Conservation (phyloP, 176 grass and related monocot genomes). For the Rhipidocladum racemiflorum region DNA sequence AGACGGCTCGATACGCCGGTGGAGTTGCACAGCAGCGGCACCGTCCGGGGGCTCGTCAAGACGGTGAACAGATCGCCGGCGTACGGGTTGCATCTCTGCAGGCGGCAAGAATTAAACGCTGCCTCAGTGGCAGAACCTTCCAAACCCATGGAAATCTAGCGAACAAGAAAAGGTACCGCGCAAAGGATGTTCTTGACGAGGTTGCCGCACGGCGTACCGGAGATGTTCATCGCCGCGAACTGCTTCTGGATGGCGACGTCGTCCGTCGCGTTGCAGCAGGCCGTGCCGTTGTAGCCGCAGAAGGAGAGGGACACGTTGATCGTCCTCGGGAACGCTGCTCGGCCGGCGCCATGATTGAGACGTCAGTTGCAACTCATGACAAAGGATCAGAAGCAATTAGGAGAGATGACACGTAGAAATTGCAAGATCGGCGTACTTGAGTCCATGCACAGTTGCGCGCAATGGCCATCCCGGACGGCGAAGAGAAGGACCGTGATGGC, state of each 20-base stretch:
- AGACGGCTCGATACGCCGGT: slow-evolving; percentile 29
- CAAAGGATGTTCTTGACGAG: slow-evolving; percentile 67
- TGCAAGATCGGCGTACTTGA: slow-evolving; percentile 37
- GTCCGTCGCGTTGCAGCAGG: slow-evolving; percentile 82
- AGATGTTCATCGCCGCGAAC: slow-evolving; percentile 76
- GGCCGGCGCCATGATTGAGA: neutral
- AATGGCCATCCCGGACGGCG: slow-evolving; percentile 33
- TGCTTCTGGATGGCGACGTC: slow-evolving; percentile 45
- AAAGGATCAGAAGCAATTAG: neutral
- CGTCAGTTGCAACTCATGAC: neutral
- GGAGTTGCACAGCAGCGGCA: slow-evolving; percentile 62
- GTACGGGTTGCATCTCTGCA: slow-evolving; percentile 79
- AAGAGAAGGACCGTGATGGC: slow-evolving; percentile 31
- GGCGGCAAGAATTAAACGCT: neutral
- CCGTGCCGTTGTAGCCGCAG: slow-evolving; percentile 70
- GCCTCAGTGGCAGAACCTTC: neutral
- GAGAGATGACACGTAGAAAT: neutral
- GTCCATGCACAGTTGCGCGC: slow-evolving; percentile 57
- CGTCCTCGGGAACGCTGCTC: slow-evolving; percentile 56
- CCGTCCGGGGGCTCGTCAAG: slow-evolving; percentile 31
- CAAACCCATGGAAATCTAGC: neutral
- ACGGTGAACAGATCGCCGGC: slow-evolving; percentile 68
- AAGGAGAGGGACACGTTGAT: slow-evolving; percentile 61
- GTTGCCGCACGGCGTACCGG: slow-evolving; percentile 56
- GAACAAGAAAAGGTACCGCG: slow-evolving; percentile 42